A percentile compares a stretch with the other conserved stretches of the same genome.
phyloP scores from a whole-genome alignment of 345 rosid genomes.

The Orychophragmus violaceus region DNA sequence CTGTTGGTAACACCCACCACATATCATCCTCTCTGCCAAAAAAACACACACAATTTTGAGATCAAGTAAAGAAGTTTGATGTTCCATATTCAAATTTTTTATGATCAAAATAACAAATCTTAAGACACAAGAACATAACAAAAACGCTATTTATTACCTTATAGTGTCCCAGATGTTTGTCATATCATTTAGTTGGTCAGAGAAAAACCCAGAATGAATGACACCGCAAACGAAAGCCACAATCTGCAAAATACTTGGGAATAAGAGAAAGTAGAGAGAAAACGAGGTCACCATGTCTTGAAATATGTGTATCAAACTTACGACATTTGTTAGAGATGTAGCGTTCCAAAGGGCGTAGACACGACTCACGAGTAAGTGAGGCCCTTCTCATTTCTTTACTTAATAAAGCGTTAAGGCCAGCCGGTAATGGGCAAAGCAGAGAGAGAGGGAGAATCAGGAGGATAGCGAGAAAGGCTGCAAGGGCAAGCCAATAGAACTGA shows the following conservation, averaged over 20 bases:
- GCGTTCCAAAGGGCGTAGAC: constrained; percentile 84
- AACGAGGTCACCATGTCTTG: background rate
- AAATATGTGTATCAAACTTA: constrained; percentile 39
- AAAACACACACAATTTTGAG: background rate
- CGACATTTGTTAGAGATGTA: constrained; percentile 80
- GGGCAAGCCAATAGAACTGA: constrained; percentile 89
- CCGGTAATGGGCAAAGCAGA: constrained; percentile 86
- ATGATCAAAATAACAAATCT: background rate
- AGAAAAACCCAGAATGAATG: constrained; percentile 46
- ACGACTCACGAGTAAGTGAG: constrained; percentile 87
- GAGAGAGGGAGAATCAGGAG: constrained; percentile 89
- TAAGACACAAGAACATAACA: background rate
- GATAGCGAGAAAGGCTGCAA: constrained; percentile 77
- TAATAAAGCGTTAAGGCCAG: constrained; percentile 90
- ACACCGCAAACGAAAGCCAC: constrained; percentile 81
- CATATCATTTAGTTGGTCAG: constrained; percentile 37
- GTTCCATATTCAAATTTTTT: background rate
- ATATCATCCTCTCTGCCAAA: constrained; percentile 64
- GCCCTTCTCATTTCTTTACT: constrained; percentile 93
- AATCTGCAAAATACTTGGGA: constrained; percentile 42
- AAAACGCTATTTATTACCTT: constrained; percentile 36
- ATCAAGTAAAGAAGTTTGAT: background rate
- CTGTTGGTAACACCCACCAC: constrained; percentile 92
- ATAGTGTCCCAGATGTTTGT: constrained; percentile 48
- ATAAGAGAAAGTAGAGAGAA: background rate